phyloP scores from a whole-genome alignment of 1,139 yeast species.

The Debaryomyces sp. region DNA sequence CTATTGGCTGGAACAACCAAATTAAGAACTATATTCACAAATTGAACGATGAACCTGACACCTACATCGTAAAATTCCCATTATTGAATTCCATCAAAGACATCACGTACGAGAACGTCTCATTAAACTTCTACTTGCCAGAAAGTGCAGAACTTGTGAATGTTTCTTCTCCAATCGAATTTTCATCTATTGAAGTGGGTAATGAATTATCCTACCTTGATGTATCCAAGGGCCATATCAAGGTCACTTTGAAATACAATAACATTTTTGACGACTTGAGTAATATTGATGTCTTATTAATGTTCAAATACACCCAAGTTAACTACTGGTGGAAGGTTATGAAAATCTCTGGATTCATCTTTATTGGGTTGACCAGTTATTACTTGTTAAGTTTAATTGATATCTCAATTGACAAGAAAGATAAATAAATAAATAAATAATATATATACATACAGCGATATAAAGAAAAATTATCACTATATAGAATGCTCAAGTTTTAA shows the following conservation, averaged over 20 bases:
- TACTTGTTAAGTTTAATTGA: constrained; percentile 49
- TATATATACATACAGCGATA: neutral
- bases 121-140: constrained; percentile 73
- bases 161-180: constrained; percentile 59
- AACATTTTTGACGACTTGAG: constrained; percentile 75
- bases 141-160: constrained; percentile 76
- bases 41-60: constrained; percentile 43
- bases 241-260: constrained; percentile 61
- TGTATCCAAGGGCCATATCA: constrained; percentile 75
- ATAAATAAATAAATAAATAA: constrained; percentile 6
- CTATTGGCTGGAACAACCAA: constrained; percentile 84
- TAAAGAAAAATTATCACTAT: constrained; percentile 2
- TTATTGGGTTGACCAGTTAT: constrained; percentile 62
- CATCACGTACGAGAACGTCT: constrained; percentile 64
- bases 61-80: constrained; percentile 69
- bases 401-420: constrained; percentile 29
- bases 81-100: constrained; percentile 73
- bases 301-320: constrained; percentile 60
- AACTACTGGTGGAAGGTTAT: constrained; percentile 67
- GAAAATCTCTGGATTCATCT: constrained; percentile 64
- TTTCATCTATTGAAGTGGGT: constrained; percentile 35
- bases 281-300: constrained; percentile 57
- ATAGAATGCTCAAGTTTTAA: constrained; percentile 20
- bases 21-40: constrained; percentile 55
- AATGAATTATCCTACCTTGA: constrained; percentile 73